Evolutionary conservation across 805 yeast genomes (phyloP), one percentile per base, ranked within the genome.

Genomic region (Saccharomycopsis lassenensis): DNA sequence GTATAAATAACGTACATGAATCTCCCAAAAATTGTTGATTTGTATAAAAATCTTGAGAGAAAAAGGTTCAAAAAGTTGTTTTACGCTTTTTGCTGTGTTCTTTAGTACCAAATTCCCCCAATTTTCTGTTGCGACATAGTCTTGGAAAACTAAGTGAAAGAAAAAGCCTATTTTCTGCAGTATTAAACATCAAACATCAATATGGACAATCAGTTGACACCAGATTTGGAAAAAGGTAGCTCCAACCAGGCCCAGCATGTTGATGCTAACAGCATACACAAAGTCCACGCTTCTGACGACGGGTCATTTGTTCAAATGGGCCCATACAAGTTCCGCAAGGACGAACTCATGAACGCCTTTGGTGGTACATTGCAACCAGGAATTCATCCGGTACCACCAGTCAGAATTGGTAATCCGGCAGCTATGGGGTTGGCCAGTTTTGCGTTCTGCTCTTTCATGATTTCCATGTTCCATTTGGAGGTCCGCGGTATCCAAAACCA

Each of bases 351-450:
- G 43, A 54, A 55, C n/a, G 80, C 79, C 2, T 74, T 74, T 48
- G 78, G 75, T 20, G 80, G 77, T 51, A 61, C 61, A 7, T 55
- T 67, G 39, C 63, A 63, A 33, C 61, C 71, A 4, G 66, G 73
- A 35, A 49, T 57, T 24, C 48, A 45, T 17, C 28, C 39, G 14
- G 21, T 28, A 11, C 43, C 46, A 14, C 43, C 46, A 12, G 24
- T 24, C n/a, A 65, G 67, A 46, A 63, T 75, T 46, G 82, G 71
- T 29, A 76, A 75, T 49, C 79, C 84, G 5, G 77, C 76, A 20
- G 79, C 84, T 4, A 55, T 75, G 30, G 84, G 83, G 5, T 52
- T 77, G 31, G 58, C 66, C 25, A 78, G 69, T 1, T 76, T 76
- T 49, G 76, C 81, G 1, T 50, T 74, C 41, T 71, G 80, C 5